phyloP scores from a whole-genome alignment of 1,139 yeast species.

The Saccharomycopsis hybrid region DNA sequence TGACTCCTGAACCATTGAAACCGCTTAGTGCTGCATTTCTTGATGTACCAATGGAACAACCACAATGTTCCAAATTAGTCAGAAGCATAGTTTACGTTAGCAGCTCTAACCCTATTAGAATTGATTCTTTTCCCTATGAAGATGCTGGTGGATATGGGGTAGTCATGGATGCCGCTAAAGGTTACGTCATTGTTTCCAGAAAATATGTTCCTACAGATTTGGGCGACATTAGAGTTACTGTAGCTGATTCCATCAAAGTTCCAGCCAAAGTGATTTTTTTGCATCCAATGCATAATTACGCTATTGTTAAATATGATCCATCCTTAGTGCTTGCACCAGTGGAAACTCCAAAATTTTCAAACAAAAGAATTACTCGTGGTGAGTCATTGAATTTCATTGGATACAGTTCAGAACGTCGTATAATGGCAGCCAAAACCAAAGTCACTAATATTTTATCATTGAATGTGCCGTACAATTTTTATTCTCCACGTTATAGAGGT shows the following conservation, averaged over 20 bases:
- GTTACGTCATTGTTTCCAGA: slow-evolving; percentile 74
- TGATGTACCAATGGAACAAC: slow-evolving; percentile 57
- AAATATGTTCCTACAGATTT: slow-evolving; percentile 77
- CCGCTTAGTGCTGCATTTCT: slow-evolving; percentile 52
- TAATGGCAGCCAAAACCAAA: slow-evolving; percentile 67
- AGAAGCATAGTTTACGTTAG: slow-evolving; percentile 64
- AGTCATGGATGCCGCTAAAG: slow-evolving; percentile 70
- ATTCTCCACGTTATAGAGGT: slow-evolving; percentile 77
- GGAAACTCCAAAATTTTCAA: slow-evolving; percentile 55
- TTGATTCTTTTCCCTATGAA: slow-evolving; percentile 67
- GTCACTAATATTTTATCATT: slow-evolving; percentile 71
- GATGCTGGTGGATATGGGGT: slow-evolving; percentile 68
- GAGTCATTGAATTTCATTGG: slow-evolving; percentile 73
- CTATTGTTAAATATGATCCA: slow-evolving; percentile 79
- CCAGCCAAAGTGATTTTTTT: slow-evolving; percentile 76
- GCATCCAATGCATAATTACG: slow-evolving; percentile 84
- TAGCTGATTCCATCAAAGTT: slow-evolving; percentile 78
- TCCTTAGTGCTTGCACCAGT: slow-evolving; percentile 55
- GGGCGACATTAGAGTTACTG: slow-evolving; percentile 66
- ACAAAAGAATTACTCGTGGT: slow-evolving; percentile 60
- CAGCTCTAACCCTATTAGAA: slow-evolving; percentile 55
- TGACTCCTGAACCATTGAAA: slow-evolving; percentile 40
- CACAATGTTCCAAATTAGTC: slow-evolving; percentile 50
- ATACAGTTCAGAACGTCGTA: slow-evolving; percentile 60
- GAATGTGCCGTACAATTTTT: slow-evolving; percentile 61